These are phyloP conservation scores for Verticillium nubilum DNA, from an alignment of 2,329 filamentous ascomycete species.

Conservation along the genomic window DNA sequence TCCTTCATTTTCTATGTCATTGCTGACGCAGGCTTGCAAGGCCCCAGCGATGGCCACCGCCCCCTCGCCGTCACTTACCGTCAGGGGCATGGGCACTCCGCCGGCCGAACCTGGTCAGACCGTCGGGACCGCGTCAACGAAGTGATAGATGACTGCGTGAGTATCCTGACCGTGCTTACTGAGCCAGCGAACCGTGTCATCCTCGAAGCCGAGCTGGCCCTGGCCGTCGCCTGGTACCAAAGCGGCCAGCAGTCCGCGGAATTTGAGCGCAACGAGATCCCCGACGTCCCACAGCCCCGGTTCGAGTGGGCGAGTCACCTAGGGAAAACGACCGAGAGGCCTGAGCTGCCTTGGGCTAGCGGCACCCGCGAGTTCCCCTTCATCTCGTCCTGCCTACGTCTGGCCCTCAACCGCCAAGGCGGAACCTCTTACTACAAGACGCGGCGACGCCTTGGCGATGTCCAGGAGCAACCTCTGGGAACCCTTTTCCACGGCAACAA, in stretches of 20 bases:
- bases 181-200: neutral
- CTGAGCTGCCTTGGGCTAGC: no score
- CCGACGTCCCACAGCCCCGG: neutral
- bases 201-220: slow-evolving; percentile 2
- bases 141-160: neutral
- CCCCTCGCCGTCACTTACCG: slow-evolving; percentile 5
- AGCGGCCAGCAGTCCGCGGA: no score
- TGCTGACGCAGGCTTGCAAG: slow-evolving; percentile 1
- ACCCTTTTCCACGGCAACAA: slow-evolving; percentile 1
- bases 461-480: slow-evolving; percentile 3
- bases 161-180: neutral
- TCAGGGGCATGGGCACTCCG: neutral
- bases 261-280: neutral
- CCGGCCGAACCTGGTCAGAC: neutral
- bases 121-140: neutral
- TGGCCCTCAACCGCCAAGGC: slow-evolving; percentile 1
- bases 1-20: slow-evolving; percentile 5
- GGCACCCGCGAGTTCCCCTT: slow-evolving; percentile 3
- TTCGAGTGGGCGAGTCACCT: no score
- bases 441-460: neutral
- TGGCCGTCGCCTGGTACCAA: neutral
- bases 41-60: neutral
- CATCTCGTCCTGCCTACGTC: slow-evolving; percentile 3
- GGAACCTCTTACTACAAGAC: no score
- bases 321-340: neutral